These are phyloP conservation scores for Ceratocystis alfenasii DNA, from an alignment of 2,329 filamentous ascomycete species.

Conservation along the genomic window DNA sequence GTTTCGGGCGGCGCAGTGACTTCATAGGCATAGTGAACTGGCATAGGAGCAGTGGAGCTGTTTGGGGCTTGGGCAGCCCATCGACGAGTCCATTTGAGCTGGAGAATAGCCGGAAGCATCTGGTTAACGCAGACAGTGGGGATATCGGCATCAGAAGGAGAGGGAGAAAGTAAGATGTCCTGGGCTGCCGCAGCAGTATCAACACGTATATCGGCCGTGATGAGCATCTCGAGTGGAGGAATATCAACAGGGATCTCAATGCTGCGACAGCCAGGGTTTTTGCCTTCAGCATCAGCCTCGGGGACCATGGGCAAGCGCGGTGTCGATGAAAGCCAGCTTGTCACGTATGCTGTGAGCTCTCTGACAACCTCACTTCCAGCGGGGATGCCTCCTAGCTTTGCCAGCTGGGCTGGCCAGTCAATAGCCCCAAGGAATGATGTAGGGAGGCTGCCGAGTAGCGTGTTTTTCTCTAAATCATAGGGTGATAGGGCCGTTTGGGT, in stretches of 20 bases:
- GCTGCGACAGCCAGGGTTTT: conserved; percentile 29
- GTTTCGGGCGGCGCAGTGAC: conserved; percentile 59
- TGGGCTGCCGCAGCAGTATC: conserved; percentile 27
- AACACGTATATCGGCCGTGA: conserved; percentile 60
- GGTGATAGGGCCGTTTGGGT: conserved; percentile 35
- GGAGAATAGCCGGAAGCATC: conserved; percentile 50
- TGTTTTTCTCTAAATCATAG: conserved; percentile 44
- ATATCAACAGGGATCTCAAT: conserved; percentile 87
- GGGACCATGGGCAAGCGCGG: conserved; percentile 21
- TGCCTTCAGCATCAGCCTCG: neutral
- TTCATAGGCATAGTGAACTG: conserved; percentile 62
- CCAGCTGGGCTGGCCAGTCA: conserved; percentile 17
- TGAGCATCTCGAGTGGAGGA: conserved; percentile 67
- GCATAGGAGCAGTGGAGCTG: conserved; percentile 23
- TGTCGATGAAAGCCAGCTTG: conserved; percentile 30
- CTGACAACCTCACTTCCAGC: conserved; percentile 2
- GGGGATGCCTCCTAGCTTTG: conserved; percentile 9
- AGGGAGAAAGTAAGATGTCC: conserved; percentile 24
- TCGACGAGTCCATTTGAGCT: conserved; percentile 48
- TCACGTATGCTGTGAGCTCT: conserved; percentile 29
- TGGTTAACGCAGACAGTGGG: conserved; percentile 49
- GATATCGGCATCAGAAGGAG: conserved; percentile 18
- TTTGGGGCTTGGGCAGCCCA: conserved; percentile 43
- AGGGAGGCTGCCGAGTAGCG: conserved; percentile 34
- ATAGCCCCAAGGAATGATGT: conserved; percentile 25